Base-by-base conservation (phyloP, 2,329 filamentous ascomycete genomes). In the Paracorniculantispora psalliotae region DNA sequence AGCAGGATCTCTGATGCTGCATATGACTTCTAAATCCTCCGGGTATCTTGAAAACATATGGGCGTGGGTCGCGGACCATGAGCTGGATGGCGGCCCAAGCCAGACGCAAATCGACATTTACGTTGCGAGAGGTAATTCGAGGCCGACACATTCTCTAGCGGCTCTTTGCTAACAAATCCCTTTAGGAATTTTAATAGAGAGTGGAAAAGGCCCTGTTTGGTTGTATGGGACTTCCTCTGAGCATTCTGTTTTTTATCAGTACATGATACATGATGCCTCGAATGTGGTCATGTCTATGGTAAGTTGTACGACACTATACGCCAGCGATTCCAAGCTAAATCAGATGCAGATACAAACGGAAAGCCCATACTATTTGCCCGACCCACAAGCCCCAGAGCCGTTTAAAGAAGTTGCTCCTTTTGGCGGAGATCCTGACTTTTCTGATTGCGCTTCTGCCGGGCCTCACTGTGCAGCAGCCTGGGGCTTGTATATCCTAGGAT, bases 31-130 rank as follows among this genome's bases (percentile, higher is more conserved):
- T 25, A 63, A 62, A 4, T 71, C 67, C 0, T 66, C 66, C 0
- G 59, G 61, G 77, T 77, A 60, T 41, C 23, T 62, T 2, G 61
- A 62, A 30, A 62, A 62, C 21, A 49, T 60, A 6, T 62, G 61
- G 77, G 68, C 73, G 23, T 80, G 77, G 77, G 75, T 73, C 17
- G 73, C 75, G 15, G 77, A 79, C 62, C 77, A 80, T 61, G 71
- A 71, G 41, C 65, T 73, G 48, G 72, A 75, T n/a, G 44, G 41
- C 8, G 44, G 43, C 15, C 43, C n/a, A 4, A 56, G 21, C 37
- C 56, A 46, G 25, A 46, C 44, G 19, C 49, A 51, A 23, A 56
- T 56, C 37, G 50, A 44, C 49, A 49, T 61, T 4, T 61, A 54
- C 30, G 56, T 47, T 9, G 60, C 49, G 23, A 52, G 56, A 46